Conservation (phyloP, 1,284 basidiomycete species). For the Wolfiporia cocos region DNA sequence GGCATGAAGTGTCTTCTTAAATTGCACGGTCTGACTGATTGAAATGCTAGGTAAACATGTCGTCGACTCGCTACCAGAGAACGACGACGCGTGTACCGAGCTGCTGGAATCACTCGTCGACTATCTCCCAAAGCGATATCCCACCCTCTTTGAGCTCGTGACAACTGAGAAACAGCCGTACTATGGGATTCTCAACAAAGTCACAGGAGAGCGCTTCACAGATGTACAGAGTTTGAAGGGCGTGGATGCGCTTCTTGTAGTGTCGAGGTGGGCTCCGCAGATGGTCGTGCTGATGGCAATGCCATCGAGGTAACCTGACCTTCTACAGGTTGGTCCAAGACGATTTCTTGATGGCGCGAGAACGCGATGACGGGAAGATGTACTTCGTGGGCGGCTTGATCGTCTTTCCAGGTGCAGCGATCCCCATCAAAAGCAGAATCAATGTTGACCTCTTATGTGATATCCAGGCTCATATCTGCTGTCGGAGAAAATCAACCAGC, state of each 20-base stretch:
- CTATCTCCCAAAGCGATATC: conserved; percentile 34
- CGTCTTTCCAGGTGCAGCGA: conserved; percentile 27
- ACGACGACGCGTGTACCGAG: conserved; percentile 32
- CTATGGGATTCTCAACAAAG: conserved; percentile 29
- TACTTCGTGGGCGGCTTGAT: conserved; percentile 35
- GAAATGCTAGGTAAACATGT: conserved; percentile 24
- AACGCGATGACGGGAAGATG: conserved; percentile 31
- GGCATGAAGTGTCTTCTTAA: not conserved
- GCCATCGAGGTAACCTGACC: not conserved
- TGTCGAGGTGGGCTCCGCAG: conserved; percentile 13
- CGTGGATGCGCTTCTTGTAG: conserved; percentile 26
- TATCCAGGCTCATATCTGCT: conserved; percentile 30
- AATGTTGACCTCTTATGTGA: not conserved
- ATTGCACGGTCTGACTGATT: not conserved
- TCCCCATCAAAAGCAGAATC: not conserved
- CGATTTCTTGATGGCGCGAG: conserved; percentile 35
- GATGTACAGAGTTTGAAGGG: conserved; percentile 18
- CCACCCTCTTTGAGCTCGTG: conserved; percentile 27
- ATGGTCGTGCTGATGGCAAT: not conserved
- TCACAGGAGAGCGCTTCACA: conserved; percentile 25
- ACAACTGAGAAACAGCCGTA: not conserved
- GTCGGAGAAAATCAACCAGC: conserved; percentile 31
- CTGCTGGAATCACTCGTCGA: conserved; percentile 30
- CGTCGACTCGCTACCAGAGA: conserved; percentile 33
- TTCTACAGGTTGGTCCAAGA: conserved; percentile 31